These are phyloP conservation scores for Odonthalia washingtoniensis DNA, from an alignment of 31 red algal genomes.

Conservation along the genomic window DNA sequence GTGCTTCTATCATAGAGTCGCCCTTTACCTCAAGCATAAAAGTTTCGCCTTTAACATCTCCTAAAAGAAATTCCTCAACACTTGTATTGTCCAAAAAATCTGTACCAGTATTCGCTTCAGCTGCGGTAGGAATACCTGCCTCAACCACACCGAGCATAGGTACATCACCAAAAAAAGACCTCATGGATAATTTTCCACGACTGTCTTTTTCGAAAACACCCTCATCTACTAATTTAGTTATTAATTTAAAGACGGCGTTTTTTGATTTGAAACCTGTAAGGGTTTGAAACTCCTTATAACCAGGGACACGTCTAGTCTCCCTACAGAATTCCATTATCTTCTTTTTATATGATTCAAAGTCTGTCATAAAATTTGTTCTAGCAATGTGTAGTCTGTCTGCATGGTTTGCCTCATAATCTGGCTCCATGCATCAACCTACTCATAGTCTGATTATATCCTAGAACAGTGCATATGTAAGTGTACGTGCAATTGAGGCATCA, in stretches of 20 bases:
- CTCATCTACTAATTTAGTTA: neutral
- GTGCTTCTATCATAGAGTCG: conserved; percentile 6
- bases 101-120: neutral
- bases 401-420: too few relatives aligned
- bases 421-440: too few relatives aligned
- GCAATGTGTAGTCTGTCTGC: too few relatives aligned
- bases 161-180: neutral
- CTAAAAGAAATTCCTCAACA: neutral
- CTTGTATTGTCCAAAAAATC: neutral
- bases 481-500: too few relatives aligned
- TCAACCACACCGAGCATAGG: conserved; percentile 3
- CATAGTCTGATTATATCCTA: too few relatives aligned
- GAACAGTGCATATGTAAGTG: too few relatives aligned
- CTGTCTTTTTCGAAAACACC: conserved; percentile 20
- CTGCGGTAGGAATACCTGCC: neutral
- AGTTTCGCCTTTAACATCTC: neutral
- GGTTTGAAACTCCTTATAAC: neutral
- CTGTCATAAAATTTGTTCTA: too few relatives aligned
- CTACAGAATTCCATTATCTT: too few relatives aligned
- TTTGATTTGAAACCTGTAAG: neutral
- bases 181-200: neutral
- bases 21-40: conserved; percentile 8
- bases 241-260: conserved; percentile 1
- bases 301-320: conserved; percentile 2
- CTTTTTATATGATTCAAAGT: too few relatives aligned